Base-by-base conservation (phyloP, 208 protist species). In the Crithidia expoeki region DNA sequence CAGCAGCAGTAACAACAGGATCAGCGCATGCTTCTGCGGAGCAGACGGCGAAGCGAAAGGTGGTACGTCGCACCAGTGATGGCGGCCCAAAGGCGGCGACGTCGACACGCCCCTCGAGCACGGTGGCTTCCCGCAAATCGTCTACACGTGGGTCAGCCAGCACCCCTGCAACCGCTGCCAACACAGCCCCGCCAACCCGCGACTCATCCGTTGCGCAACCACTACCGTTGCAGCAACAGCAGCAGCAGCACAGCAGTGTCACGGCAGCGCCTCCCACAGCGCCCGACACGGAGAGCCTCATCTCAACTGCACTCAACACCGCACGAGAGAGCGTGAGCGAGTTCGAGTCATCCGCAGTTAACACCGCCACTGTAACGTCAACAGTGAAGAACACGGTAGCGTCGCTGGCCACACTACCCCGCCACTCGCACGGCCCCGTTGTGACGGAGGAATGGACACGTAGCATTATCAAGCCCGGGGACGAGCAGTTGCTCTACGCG, bases 371-470 rank as follows among this genome's bases (percentile, higher is more conserved):
- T 4, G 36, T 38, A n/a, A 51, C 49, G 11, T 56, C 51, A 16
- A n/a, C n/a, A n/a, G 42, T n/a, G 34, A 53, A 19, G 19, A 40
- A 51, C 30, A 42, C 34, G 1, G 53, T 62, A 5, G 53, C 55
- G 27, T 17, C 52, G 17, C 51, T 57, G 19, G 42, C 36, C 6
- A 46, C 5, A 1, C 21, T 58, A 0, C 44, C 53, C 5, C 74
- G 58, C 38, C 50, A 33, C 12, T 60, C 62, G 1, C 68, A 66
- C 36, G 79, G 68, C 11, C 90, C 87, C 10, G 75, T 92, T 19
- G 72, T 95, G 19, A 90, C 85, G 28, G 90, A 91, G 68, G 81
- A 76, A 65, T 95, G 90, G 90, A 66, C 90, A 4, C 85, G 87
- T 5, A 90, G 79, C 62, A 76, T 95, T 47, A 73, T 95, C n/a